Evolutionary conservation across 139 green algal species (phyloP).

Genomic region (Tetradesmus lagerheimii): DNA sequence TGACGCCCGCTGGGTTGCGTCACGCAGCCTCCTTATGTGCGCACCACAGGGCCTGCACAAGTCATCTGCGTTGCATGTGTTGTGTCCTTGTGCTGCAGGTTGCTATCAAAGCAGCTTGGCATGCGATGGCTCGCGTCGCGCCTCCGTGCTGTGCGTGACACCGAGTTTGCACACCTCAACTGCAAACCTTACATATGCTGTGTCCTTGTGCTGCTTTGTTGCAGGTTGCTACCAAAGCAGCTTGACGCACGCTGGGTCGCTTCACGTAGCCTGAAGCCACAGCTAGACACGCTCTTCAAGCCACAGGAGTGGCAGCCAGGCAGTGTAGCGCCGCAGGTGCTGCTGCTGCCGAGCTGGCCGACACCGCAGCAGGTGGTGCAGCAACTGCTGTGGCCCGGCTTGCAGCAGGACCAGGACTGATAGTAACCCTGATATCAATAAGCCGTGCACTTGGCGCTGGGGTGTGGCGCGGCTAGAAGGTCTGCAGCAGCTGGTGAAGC

Average conservation of each 20-base stretch:
- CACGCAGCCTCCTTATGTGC: too few species aligned
- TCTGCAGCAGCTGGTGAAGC: slow-evolving; percentile 71
- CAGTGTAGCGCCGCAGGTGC: background rate
- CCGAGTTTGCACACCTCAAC: background rate
- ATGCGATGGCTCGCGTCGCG: background rate
- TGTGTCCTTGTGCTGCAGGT: background rate
- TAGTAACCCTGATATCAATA: background rate
- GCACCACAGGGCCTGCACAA: too few species aligned
- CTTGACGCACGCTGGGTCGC: slow-evolving; percentile 34
- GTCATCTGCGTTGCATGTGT: too few species aligned
- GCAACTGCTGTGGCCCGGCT: slow-evolving; percentile 17
- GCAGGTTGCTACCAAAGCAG: slow-evolving; percentile 42
- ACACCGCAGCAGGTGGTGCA: slow-evolving; percentile 32
- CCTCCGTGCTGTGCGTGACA: too few species aligned
- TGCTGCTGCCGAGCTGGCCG: slow-evolving; percentile 14
- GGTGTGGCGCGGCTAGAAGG: background rate
- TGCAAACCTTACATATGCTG: too few species aligned
- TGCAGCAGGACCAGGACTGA: background rate
- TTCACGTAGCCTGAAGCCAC: slow-evolving; percentile 16
- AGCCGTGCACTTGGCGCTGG: too few species aligned
- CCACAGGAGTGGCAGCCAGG: slow-evolving; percentile 33
- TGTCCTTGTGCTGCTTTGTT: background rate
- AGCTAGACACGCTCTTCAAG: slow-evolving; percentile 13
- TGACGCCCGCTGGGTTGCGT: slow-evolving; percentile 34
- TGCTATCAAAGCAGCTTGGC: background rate